phyloP scores from a whole-genome alignment of 1,284 basidiomycete genomes.

The Termitomyces sp. region DNA sequence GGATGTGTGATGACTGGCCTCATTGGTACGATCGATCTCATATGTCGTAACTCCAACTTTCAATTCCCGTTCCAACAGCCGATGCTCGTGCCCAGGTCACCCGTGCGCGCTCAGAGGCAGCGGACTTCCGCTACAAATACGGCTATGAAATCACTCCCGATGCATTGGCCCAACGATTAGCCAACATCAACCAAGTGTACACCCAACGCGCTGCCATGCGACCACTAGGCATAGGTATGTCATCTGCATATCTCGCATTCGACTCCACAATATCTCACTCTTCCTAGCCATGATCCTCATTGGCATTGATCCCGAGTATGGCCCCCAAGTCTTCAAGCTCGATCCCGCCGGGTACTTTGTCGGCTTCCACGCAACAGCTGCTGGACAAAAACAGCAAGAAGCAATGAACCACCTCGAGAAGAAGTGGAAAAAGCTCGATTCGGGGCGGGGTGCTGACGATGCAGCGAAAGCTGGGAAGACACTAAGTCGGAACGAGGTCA shows the following conservation, averaged over 20 bases:
- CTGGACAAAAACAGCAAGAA: constrained; percentile 98
- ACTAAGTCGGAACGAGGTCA: constrained; percentile 64
- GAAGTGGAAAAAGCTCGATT: constrained; percentile 94
- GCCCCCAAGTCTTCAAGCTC: constrained; percentile 95
- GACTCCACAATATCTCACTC: constrained; percentile 5
- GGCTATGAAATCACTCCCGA: constrained; percentile 98
- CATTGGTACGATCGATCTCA: constrained; percentile 58
- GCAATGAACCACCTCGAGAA: constrained; percentile 99
- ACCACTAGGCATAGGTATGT: constrained; percentile 89
- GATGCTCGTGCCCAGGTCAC: constrained; percentile 90
- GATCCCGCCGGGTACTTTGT: constrained; percentile 99
- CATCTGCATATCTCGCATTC: constrained; percentile 4
- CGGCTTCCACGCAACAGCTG: constrained; percentile 94
- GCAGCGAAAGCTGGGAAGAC: constrained; percentile 63
- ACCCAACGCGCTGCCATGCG: constrained; percentile 98
- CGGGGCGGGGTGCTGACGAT: constrained; percentile 71
- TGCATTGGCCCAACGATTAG: constrained; percentile 87
- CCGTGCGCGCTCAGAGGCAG: constrained; percentile 88
- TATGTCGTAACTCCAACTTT: not conserved
- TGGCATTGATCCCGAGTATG: constrained; percentile 85
- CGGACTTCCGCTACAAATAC: constrained; percentile 94
- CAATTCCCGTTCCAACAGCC: constrained; percentile 44
- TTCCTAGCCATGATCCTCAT: constrained; percentile 90
- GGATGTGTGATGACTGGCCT: constrained; percentile 98
- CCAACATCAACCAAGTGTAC: constrained; percentile 99